These are phyloP conservation scores for Solidago caesia DNA, from an alignment of 129 eudicot genomes.

Conservation along the genomic window DNA sequence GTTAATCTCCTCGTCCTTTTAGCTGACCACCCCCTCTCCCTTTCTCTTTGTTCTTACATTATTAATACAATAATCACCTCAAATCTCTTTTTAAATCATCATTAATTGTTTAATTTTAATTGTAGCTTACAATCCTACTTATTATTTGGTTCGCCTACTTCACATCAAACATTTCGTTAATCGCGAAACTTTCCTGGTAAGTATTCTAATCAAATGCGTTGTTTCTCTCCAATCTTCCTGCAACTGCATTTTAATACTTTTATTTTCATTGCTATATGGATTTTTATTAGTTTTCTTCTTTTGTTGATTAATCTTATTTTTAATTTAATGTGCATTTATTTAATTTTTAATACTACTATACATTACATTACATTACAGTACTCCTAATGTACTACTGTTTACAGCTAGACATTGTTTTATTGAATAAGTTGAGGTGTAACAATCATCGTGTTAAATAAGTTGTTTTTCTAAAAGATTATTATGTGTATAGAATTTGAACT, in stretches of 20 bases:
- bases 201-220: slow-evolving; percentile 18
- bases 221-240: slow-evolving; percentile 29
- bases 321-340: slow-evolving; percentile 18
- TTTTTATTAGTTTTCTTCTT: neutral
- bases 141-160: no score
- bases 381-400: no score
- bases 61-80: no score
- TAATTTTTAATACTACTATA: neutral
- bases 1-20: neutral
- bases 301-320: neutral
- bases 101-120: neutral
- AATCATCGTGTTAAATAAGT: no score
- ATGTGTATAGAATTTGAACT: no score
- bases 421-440: no score
- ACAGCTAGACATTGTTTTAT: no score
- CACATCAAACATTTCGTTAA: neutral
- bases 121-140: no score
- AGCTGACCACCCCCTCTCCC: neutral
- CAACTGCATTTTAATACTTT: slow-evolving; percentile 20
- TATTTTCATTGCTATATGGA: neutral
- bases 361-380: no score
- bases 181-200: slow-evolving; percentile 6
- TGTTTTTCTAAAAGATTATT: no score
- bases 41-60: no score
- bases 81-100: neutral